Base-by-base conservation (phyloP, 1,284 basidiomycete genomes). In the Phellopilus nigrolimitatus region DNA sequence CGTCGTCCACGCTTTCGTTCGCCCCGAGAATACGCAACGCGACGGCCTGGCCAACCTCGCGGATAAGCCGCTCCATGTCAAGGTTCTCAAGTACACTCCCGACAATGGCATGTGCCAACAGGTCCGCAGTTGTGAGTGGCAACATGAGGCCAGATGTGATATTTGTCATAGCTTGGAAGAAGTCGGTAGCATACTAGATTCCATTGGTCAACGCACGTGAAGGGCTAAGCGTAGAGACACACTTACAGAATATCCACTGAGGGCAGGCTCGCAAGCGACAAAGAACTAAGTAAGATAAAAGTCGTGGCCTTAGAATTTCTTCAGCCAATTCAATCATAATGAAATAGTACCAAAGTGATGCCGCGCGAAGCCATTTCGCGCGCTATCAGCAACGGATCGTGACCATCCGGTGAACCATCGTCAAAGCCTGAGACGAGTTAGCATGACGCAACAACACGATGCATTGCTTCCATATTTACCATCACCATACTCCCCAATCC, bases 1-100 rank as follows among this genome's bases (percentile, higher is more conserved):
- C 93, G 55, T 98, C 94, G 66, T 99, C 95, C 43, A 99, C 94
- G 61, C 87, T 93, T 68, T 93, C 87, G 59, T 91, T 86, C 63
- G 93, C 88, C 34, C 86, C 87, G 22, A 91, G 76, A 64, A 99
- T 91, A 47, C 95, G 82, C 59, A 94, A 83, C 3, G 94, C 93
- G 13, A 99, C 95, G 3, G 93, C 94, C 56, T 88, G 79, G 4
- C 94, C 94, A 45, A 98, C 91, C 68, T 97, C 94, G 38, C 85
- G 81, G 54, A 99, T 92, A 41, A 99, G 78, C 34, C 95, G 82
- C 63, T 99, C 97, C 88, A 99, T 95, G 67, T 99, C 95, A 61
- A 99, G 85, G 62, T 98, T 97, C 71, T 99, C 95, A 21, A 98
- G 78, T 25, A 98, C 95, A 60, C 91, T 92, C 19, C 93, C 95